A percentile compares a stretch with the other conserved stretches of the same genome.
These are phyloP conservation scores for Yamadazyma endophytica DNA, from an alignment of 805 yeast species.

Conservation along the genomic window DNA sequence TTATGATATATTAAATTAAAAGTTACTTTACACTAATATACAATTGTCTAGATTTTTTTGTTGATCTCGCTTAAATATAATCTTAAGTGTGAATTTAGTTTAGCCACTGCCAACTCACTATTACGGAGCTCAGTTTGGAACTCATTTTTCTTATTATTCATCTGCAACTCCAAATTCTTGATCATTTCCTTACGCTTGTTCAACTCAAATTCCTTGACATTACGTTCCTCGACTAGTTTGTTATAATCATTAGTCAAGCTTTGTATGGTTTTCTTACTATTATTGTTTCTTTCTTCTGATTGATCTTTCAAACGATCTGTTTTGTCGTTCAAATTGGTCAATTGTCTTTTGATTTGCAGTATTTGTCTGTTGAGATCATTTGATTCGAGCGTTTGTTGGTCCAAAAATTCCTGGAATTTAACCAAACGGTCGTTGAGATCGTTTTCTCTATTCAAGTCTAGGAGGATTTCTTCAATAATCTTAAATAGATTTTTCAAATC, in stretches of 20 bases:
- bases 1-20: not conserved
- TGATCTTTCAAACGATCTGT: slow-evolving; percentile 40
- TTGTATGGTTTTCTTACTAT: slow-evolving; percentile 38
- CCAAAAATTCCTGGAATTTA: slow-evolving; percentile 37
- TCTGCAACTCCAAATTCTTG: slow-evolving; percentile 38
- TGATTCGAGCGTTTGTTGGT: slow-evolving; percentile 31
- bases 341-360: slow-evolving; percentile 47
- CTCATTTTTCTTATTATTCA: slow-evolving; percentile 31
- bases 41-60: slow-evolving; percentile 19
- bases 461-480: slow-evolving; percentile 47
- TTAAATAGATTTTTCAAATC: slow-evolving; percentile 43
- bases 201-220: slow-evolving; percentile 45
- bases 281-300: slow-evolving; percentile 41
- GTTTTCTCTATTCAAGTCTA: slow-evolving; percentile 40
- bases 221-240: slow-evolving; percentile 45
- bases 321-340: slow-evolving; percentile 46
- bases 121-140: slow-evolving; percentile 51
- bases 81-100: slow-evolving; percentile 51
- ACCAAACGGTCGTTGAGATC: slow-evolving; percentile 32
- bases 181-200: slow-evolving; percentile 47
- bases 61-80: slow-evolving; percentile 51
- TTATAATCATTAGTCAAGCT: slow-evolving; percentile 45
- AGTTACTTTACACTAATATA: slow-evolving; percentile 4
- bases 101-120: slow-evolving; percentile 50
- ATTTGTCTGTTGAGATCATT: slow-evolving; percentile 40